Evolutionary conservation across 345 rosid genomes (phyloP).

Genomic region (Lepidium didymum): DNA sequence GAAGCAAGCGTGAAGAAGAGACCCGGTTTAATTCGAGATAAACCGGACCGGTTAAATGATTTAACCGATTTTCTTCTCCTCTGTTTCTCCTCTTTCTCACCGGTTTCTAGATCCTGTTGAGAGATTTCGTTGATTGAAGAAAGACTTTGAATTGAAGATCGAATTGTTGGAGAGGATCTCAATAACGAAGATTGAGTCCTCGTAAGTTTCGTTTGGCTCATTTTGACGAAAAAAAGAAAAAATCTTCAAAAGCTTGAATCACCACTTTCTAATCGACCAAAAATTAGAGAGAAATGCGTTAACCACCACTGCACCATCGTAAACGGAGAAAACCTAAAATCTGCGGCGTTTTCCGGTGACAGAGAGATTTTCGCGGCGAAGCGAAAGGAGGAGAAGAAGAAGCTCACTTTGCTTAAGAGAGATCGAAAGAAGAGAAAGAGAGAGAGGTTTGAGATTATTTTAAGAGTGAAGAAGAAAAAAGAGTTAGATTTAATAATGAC

Average conservation of each 20-base stretch:
- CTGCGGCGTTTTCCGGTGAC: not conserved
- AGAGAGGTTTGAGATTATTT: slow-evolving; percentile 35
- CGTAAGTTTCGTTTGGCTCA: slow-evolving; percentile 60
- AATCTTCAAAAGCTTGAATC: slow-evolving; percentile 11
- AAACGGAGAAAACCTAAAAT: not conserved
- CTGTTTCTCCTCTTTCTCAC: slow-evolving; percentile 39
- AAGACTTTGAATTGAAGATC: slow-evolving; percentile 83
- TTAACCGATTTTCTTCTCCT: slow-evolving; percentile 8
- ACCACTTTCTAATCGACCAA: slow-evolving; percentile 37
- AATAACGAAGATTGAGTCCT: slow-evolving; percentile 80
- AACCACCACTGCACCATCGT: slow-evolving; percentile 38
- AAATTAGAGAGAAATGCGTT: slow-evolving; percentile 34
- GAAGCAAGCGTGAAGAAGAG: slow-evolving; percentile 50
- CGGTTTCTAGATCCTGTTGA: slow-evolving; percentile 25
- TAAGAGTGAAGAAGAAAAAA: slow-evolving; percentile 14
- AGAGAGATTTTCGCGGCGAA: not conserved
- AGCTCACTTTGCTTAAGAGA: not conserved
- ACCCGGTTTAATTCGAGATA: slow-evolving; percentile 32
- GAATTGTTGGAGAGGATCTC: slow-evolving; percentile 72
- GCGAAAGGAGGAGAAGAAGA: not conserved
- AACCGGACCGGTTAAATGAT: not conserved
- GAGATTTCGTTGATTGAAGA: slow-evolving; percentile 38
- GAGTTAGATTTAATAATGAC: slow-evolving; percentile 34
- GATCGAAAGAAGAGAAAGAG: not conserved
- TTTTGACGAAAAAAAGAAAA: slow-evolving; percentile 14